Base-by-base conservation (phyloP, 2,329 filamentous ascomycete genomes). In the Penicillium sp. region DNA sequence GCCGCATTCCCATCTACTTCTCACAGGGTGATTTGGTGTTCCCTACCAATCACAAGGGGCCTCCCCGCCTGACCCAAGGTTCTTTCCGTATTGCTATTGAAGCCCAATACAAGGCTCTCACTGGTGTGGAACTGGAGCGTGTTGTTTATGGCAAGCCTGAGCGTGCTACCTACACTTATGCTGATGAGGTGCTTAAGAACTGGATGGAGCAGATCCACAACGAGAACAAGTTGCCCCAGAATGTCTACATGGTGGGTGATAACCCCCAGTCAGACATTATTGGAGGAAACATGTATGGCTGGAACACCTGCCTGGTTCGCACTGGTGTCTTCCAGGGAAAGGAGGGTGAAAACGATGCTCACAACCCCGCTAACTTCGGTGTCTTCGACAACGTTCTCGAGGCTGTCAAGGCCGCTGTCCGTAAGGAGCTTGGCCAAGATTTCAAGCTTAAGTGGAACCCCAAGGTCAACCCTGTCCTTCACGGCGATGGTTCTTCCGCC, bases 201-300 rank as follows among this genome's bases (percentile, higher is more conserved):
- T 91, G 88, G 88, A 91, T 91, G 87, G 87, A 88, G 63, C 79
- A 85, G 65, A 84, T 91, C 61, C 88, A 91, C 79, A 85, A 84
- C 67, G 87, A 90, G 72, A 85, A 89, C 78, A 79, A 76, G 56
- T 77, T 90, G 37, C 87, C 87, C 3, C 71, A 83, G 71, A 88
- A 89, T 75, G 80, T 90, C 71, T 90, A 90, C 81, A 90, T 90
- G 87, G 78, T 90, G 51, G 87, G 87, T 61, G 87, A 90, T 74
- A 90, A 90, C 77, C 87, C 87, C 6, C 85, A 85, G 23, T 88
- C 85, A 23, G 87, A 90, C 69, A 90, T 90, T 66, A 81, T 88
- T 60, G 88, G 88, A 58, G 88, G 88, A 58, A 91, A 91, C 81
- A 88, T 87, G 82, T 90, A 91, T 73, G 87, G 87, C 56, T 91